Conservation (phyloP, 306 rosid species). For the cucumber (Cucumis sativus) region Cucumber_9930_V3 NC_026656.2:1893001-1893500, state of each 20-base stretch:
- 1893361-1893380: neutral
- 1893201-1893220: neutral
- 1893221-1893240: neutral
- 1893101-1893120: constrained; percentile 69
- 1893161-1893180: neutral
- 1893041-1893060: constrained; percentile 23
- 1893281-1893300: neutral
- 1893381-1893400: neutral
- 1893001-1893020: neutral
- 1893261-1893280: neutral
- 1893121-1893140: neutral
- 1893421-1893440: neutral
- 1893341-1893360: neutral
- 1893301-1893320: neutral
- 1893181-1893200: neutral
- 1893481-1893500: neutral
- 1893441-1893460: neutral
- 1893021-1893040: neutral
- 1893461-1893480: neutral
- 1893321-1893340: neutral
- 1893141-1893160: neutral
- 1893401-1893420: neutral
- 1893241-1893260: neutral
- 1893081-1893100: constrained; percentile 75
- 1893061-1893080: constrained; percentile 86